Conservation (phyloP, 345 rosid species). For the Syzygium oleosum region DNA sequence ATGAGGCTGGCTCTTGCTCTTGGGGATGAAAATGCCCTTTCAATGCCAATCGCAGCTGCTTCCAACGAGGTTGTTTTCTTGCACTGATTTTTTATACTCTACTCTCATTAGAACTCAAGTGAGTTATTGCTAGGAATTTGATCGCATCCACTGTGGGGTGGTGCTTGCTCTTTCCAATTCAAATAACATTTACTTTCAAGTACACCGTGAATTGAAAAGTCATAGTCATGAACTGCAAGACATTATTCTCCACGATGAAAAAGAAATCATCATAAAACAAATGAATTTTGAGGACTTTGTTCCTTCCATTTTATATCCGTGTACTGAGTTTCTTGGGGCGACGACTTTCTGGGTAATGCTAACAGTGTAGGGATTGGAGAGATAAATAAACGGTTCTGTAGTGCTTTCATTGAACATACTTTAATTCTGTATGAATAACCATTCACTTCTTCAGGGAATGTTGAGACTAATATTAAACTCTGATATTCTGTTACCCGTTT, state of each 20-base stretch:
- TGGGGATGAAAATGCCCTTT: constrained; percentile 84
- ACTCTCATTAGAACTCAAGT: background rate
- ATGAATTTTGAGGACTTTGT: background rate
- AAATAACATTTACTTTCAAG: background rate
- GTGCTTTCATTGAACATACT: background rate
- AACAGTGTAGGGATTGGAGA: background rate
- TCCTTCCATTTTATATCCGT: background rate
- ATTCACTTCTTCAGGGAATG: background rate
- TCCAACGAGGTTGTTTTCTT: constrained; percentile 61
- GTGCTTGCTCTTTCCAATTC: background rate
- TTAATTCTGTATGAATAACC: background rate
- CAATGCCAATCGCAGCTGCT: constrained; percentile 94
- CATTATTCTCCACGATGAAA: background rate
- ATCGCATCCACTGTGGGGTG: background rate
- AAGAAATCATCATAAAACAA: background rate
- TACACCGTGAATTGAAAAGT: background rate
- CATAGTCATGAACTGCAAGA: background rate
- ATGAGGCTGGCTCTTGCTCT: constrained; percentile 93
- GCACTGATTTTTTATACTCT: background rate
- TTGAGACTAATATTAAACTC: background rate
- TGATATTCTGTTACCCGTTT: background rate
- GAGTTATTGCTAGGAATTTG: background rate
- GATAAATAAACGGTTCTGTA: background rate
- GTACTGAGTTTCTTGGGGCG: background rate
- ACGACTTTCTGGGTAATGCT: background rate